Percentiles rank a stretch among this genome's conserved stretches.
Conservation (phyloP, 371 early-diverging fungal species). For the Paraphysoderma sedebokerense region DNA sequence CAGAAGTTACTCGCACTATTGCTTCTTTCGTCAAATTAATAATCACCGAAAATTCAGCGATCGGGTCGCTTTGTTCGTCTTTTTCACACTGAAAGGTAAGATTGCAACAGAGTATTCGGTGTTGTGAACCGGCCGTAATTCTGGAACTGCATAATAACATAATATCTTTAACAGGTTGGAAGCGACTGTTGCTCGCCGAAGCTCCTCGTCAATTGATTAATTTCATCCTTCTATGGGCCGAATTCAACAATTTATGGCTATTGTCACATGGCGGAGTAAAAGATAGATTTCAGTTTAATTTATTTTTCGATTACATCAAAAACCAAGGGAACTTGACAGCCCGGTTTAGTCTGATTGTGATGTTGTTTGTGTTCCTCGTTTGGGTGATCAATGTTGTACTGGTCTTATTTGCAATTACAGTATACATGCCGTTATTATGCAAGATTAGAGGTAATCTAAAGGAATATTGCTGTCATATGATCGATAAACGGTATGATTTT, state of each 20-base stretch:
- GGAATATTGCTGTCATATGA: slow-evolving; percentile 78
- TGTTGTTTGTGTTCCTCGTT: slow-evolving; percentile 47
- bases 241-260: neutral
- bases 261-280: neutral
- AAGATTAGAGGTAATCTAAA: slow-evolving; percentile 75
- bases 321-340: neutral
- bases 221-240: slow-evolving; percentile 16
- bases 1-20: slow-evolving; percentile 48
- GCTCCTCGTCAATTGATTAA: slow-evolving; percentile 65
- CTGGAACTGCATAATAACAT: neutral
- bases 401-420: slow-evolving; percentile 37
- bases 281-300: slow-evolving; percentile 9
- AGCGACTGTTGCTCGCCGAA: slow-evolving; percentile 65
- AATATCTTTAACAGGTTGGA: slow-evolving; percentile 40
- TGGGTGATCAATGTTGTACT: slow-evolving; percentile 35
- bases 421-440: slow-evolving; percentile 67
- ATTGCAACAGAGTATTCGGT: neutral
- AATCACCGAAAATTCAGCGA: slow-evolving; percentile 43
- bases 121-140: neutral
- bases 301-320: slow-evolving; percentile 13
- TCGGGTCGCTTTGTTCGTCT: slow-evolving; percentile 64
- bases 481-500: slow-evolving; percentile 52
- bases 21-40: slow-evolving; percentile 58
- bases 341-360: slow-evolving; percentile 7
- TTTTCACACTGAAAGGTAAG: slow-evolving; percentile 61